phyloP scores from a whole-genome alignment of 2,329 filamentous ascomycete genomes.

The Diaporthe sp. region DNA sequence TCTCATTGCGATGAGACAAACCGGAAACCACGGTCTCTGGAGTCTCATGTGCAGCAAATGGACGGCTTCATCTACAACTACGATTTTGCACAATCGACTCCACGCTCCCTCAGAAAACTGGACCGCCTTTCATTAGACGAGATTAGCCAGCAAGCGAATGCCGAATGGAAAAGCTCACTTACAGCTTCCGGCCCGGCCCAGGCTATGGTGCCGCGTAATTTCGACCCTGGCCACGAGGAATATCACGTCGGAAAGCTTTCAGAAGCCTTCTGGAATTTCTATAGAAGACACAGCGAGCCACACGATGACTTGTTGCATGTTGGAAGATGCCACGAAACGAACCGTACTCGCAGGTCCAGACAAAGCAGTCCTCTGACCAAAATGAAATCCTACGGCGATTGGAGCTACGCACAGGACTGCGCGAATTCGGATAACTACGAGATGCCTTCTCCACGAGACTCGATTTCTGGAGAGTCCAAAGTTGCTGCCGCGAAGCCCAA shows the following conservation, averaged over 20 bases:
- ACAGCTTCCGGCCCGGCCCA: not conserved
- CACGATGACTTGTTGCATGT: no score
- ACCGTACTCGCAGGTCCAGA: not conserved
- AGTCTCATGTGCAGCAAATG: not conserved
- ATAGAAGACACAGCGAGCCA: not conserved
- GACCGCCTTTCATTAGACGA: not conserved
- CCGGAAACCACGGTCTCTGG: not conserved
- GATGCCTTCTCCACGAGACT: not conserved
- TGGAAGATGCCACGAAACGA: not conserved
- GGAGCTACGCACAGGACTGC: not conserved
- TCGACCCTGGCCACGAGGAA: not conserved
- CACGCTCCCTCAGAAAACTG: not conserved
- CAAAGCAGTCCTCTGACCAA: not conserved
- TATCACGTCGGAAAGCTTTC: not conserved
- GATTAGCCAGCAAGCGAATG: not conserved
- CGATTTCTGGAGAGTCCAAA: not conserved
- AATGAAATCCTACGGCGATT: not conserved
- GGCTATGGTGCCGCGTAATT: not conserved
- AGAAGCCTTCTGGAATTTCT: not conserved
- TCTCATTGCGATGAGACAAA: not conserved
- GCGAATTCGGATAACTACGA: not conserved
- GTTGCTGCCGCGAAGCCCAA: not conserved
- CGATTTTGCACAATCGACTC: not conserved
- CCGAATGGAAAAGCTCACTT: not conserved
- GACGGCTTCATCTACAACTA: not conserved